A percentile compares a stretch with the other conserved stretches of the same genome.
Evolutionary conservation across 169 alveolate species (phyloP).

Genomic region (Cryptosporidium andersoni): DNA sequence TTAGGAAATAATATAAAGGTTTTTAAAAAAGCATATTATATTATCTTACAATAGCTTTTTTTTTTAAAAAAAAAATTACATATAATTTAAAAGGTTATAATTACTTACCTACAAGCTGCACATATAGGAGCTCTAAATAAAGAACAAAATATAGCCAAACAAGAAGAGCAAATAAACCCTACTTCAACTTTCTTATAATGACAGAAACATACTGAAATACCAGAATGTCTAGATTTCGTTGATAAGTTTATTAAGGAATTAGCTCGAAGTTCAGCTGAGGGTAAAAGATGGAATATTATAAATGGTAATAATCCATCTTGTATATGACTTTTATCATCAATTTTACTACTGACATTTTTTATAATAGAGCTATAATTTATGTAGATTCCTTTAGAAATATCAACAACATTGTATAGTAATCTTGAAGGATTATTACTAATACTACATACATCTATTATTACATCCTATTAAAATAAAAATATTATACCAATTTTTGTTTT

Average conservation of each 20-base stretch:
- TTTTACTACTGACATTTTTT: neutral
- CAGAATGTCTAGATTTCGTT: slow-evolving; percentile 39
- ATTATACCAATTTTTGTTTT: neutral
- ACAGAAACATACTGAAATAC: slow-evolving; percentile 62
- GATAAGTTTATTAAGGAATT: slow-evolving; percentile 6
- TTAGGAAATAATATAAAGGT: neutral
- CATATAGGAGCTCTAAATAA: slow-evolving; percentile 62
- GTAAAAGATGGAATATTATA: slow-evolving; percentile 46
- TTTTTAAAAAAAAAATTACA: neutral
- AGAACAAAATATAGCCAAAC: slow-evolving; percentile 55
- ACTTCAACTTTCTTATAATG: slow-evolving; percentile 53
- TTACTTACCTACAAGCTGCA: slow-evolving; percentile 61
- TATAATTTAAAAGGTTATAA: neutral
- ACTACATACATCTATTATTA: slow-evolving; percentile 36
- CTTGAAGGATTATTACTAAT: slow-evolving; percentile 39
- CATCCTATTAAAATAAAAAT: slow-evolving; percentile 4
- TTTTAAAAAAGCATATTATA: neutral
- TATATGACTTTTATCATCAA: neutral
- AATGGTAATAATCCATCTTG: slow-evolving; percentile 45
- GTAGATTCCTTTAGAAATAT: slow-evolving; percentile 41
- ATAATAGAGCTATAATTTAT: slow-evolving; percentile 21
- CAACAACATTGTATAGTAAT: slow-evolving; percentile 38
- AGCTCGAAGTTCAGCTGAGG: slow-evolving; percentile 50
- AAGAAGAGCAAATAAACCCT: slow-evolving; percentile 62
- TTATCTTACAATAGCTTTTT: too few relatives aligned